Conservation (phyloP, 805 yeast species). For the Lipomyces chichibuensis region DNA sequence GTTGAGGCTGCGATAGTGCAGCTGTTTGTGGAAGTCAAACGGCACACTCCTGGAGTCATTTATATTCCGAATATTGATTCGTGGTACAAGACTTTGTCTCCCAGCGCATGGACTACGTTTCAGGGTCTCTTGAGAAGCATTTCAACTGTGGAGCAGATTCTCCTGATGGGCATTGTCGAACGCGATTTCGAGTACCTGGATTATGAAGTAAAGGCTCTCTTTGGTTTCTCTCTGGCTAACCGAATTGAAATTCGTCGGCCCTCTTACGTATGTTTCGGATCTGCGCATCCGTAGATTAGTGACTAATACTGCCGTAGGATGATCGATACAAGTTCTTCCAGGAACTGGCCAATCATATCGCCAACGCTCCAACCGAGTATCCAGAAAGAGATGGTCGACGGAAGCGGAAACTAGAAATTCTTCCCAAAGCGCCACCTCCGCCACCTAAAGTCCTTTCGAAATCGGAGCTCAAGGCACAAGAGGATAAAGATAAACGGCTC, state of each 20-base stretch:
- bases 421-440: slow-evolving; percentile 48
- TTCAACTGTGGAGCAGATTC: slow-evolving; percentile 69
- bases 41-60: slow-evolving; percentile 86
- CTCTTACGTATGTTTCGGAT: slow-evolving; percentile 19
- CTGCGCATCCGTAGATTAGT: background rate
- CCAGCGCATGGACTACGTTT: slow-evolving; percentile 71
- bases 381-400: slow-evolving; percentile 60
- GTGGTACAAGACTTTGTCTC: slow-evolving; percentile 71
- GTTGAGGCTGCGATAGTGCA: slow-evolving; percentile 85
- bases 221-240: slow-evolving; percentile 60
- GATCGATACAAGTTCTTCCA: slow-evolving; percentile 64
- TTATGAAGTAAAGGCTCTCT: slow-evolving; percentile 55
- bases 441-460: slow-evolving; percentile 47
- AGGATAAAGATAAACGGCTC: slow-evolving; percentile 73
- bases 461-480: slow-evolving; percentile 52
- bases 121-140: slow-evolving; percentile 69
- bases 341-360: slow-evolving; percentile 56
- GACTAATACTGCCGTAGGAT: slow-evolving; percentile 19
- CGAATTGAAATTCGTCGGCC: slow-evolving; percentile 54
- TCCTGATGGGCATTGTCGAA: slow-evolving; percentile 75
- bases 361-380: slow-evolving; percentile 71
- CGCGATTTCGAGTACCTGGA: slow-evolving; percentile 47
- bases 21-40: slow-evolving; percentile 79
- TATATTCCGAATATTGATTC: slow-evolving; percentile 80
- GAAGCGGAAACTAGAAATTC: slow-evolving; percentile 46